Percentiles rank a stretch among this genome's conserved stretches.
Evolutionary conservation across 192 early-diverging fungal genomes (phyloP).

Genomic region (Lunasporangiospora selenospora): DNA sequence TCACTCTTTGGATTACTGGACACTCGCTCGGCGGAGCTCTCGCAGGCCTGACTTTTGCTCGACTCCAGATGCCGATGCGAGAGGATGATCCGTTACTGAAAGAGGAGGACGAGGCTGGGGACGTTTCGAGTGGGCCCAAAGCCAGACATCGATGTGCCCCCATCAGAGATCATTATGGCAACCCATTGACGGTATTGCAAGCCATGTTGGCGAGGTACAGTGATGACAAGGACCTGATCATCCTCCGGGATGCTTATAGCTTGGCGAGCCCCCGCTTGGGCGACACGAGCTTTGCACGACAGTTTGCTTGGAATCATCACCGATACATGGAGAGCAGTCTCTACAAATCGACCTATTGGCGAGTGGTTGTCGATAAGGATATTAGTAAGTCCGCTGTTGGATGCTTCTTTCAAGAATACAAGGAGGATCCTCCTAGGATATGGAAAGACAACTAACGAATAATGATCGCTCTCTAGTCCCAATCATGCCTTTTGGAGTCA

Average conservation of each 20-base stretch:
- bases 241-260: constrained; percentile 52
- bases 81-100: constrained; percentile 27
- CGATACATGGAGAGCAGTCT: constrained; percentile 13
- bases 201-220: constrained; percentile 36
- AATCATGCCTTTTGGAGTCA: constrained; percentile 12
- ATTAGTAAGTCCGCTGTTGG: constrained; percentile 14
- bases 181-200: constrained; percentile 19
- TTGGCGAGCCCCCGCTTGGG: constrained; percentile 56
- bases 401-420: too few relatives aligned
- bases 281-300: constrained; percentile 55
- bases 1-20: constrained; percentile 62
- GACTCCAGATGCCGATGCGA: constrained; percentile 46
- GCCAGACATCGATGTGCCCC: too few relatives aligned
- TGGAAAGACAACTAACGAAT: too few relatives aligned
- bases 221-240: constrained; percentile 16
- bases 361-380: constrained; percentile 55
- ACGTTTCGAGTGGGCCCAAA: too few relatives aligned
- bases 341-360: constrained; percentile 52
- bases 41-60: constrained; percentile 48
- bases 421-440: too few relatives aligned
- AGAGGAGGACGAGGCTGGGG: neutral
- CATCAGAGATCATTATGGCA: too few relatives aligned
- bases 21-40: constrained; percentile 62
- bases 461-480: constrained; percentile 29
- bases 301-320: constrained; percentile 41